Base-by-base conservation (phyloP, 2,329 filamentous ascomycete genomes). In the Basipetospora sp. region DNA sequence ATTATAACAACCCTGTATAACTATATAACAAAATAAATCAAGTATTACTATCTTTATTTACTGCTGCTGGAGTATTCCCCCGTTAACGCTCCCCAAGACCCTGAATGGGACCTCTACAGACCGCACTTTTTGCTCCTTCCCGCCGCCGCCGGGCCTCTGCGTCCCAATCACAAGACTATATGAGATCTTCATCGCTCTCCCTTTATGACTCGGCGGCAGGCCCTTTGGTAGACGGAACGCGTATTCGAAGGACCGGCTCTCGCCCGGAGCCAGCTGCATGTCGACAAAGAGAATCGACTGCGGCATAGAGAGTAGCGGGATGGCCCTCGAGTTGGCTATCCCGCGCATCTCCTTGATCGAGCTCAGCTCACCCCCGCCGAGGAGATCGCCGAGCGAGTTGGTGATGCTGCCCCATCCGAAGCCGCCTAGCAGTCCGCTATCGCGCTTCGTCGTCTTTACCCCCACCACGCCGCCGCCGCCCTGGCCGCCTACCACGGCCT, bases 201-300 rank as follows among this genome's bases (percentile, higher is more conserved):
- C 90, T 48, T 80, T 80, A 54, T 96, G 84, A 11, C 77, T 85
- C 5, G 90, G 88, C 16, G 90, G 90, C n/a, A 98, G 60, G 1
- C 88, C 88, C 50, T 77, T 78, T 1, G 90, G 90, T 38, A 98
- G 62, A 31, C 72, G 79, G 54, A 94, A 94, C 1, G 75, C 72
- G 55, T 94, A 98, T 35, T 81, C 83, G 50, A 81, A 98, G 34
- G 77, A 80, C 48, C 74, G 79, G 55, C 85, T 92, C 58, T 98
- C 86, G 2, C 88, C 90, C 0, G 90, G 87, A 5, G 72, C 78
- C 16, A 98, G 69, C 48, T 80, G 77, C 40, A 98, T 64, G 55
- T 98, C 87, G 38, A 98, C 90, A 55, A 98, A 98, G 10, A 98
- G 63, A 43, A 98, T 84, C 2, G 86, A 94, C 58, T 96, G 90